Evolutionary conservation across 306 rosid genomes (phyloP).

Genomic region (Luffa aegyptiaca): DNA sequence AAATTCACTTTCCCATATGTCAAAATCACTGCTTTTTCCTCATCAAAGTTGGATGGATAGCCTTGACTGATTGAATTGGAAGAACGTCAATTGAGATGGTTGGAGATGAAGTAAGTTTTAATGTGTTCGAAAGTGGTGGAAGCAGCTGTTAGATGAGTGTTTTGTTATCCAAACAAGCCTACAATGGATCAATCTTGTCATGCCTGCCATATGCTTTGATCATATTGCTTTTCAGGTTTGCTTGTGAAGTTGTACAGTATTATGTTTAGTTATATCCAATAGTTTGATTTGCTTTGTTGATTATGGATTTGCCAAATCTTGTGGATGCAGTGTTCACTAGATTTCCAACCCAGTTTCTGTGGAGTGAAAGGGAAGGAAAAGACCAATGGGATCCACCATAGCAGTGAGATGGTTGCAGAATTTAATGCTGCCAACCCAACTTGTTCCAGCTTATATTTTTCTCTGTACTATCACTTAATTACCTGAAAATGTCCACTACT

Average conservation of each 20-base stretch:
- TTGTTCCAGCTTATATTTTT: slow-evolving; percentile 9
- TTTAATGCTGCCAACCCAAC: slow-evolving; percentile 37
- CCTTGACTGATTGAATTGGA: neutral
- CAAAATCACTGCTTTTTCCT: neutral
- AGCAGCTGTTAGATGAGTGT: neutral
- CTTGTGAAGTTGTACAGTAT: neutral
- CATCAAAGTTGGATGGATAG: neutral
- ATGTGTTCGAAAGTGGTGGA: neutral
- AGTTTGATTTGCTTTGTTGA: neutral
- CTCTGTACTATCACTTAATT: neutral
- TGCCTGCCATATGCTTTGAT: neutral
- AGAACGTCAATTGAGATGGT: neutral
- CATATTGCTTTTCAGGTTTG: slow-evolving; percentile 1
- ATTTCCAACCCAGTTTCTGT: slow-evolving; percentile 18
- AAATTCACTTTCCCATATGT: neutral
- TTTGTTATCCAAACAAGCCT: neutral
- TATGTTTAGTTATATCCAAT: slow-evolving; percentile 11
- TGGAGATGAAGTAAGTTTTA: neutral
- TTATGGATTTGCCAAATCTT: neutral
- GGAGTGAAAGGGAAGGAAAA: slow-evolving; percentile 25
- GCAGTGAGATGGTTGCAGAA: slow-evolving; percentile 32
- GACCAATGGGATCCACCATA: slow-evolving; percentile 31
- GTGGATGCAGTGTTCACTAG: slow-evolving; percentile 7
- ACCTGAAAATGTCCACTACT: neutral
- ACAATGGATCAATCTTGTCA: slow-evolving; percentile 3